Conservation (phyloP, 176 grass and related monocot genomes). For the Zoysia japonica region DNA sequence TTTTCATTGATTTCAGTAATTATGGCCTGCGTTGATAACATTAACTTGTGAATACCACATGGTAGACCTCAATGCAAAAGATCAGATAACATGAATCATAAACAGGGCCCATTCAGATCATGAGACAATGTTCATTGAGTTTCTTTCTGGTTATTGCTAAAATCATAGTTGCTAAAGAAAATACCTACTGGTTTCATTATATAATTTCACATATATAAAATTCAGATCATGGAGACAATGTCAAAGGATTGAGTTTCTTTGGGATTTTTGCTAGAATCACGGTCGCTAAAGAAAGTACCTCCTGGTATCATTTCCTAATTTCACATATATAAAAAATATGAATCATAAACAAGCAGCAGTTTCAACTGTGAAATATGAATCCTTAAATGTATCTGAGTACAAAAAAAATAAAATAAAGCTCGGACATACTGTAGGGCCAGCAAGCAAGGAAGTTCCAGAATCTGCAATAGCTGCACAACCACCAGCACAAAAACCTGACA, state of each 20-base stretch:
- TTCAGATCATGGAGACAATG: background rate
- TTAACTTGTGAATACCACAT: slow-evolving; percentile 10
- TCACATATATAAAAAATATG: background rate
- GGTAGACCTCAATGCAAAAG: background rate
- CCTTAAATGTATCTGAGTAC: background rate
- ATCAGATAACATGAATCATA: background rate
- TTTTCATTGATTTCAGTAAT: slow-evolving; percentile 94
- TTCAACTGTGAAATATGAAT: background rate
- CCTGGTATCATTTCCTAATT: background rate
- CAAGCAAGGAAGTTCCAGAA: slow-evolving; percentile 96
- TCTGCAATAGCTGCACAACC: slow-evolving; percentile 90
- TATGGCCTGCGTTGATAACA: slow-evolving; percentile 51
- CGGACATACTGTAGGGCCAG: slow-evolving; percentile 78
- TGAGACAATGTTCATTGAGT: background rate
- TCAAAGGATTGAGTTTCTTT: background rate
- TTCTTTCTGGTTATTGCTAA: background rate
- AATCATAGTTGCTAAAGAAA: background rate
- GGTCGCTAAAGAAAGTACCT: background rate
- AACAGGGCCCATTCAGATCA: background rate
- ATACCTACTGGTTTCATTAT: background rate
- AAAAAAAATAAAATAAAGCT: background rate
- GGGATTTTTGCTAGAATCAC: background rate
- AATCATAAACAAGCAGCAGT: background rate
- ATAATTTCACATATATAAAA: background rate
- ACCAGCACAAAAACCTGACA: slow-evolving; percentile 65